These are phyloP conservation scores for Fusarium lateritium DNA, from an alignment of 2,329 filamentous ascomycete genomes.

Conservation along the genomic window DNA sequence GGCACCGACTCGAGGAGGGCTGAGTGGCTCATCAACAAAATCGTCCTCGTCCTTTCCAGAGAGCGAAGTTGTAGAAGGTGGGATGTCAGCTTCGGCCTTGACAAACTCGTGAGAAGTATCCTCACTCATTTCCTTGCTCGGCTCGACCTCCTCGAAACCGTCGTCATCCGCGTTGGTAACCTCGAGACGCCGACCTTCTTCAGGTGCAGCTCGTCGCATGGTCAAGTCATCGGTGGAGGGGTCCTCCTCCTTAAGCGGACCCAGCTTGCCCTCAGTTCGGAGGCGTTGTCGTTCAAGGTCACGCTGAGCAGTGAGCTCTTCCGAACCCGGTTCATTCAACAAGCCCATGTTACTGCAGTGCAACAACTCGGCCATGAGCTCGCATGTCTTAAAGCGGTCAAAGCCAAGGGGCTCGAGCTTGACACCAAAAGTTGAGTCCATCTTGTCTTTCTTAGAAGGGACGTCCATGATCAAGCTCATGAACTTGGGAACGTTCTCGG, in stretches of 20 bases:
- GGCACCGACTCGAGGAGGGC: slow-evolving; percentile 75
- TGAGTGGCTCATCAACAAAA: slow-evolving; percentile 84
- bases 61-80: slow-evolving; percentile 50
- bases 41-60: slow-evolving; percentile 75
- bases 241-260: slow-evolving; percentile 57
- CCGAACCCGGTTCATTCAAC: slow-evolving; percentile 90
- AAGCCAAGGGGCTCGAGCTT: slow-evolving; percentile 96
- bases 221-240: slow-evolving; percentile 70
- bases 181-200: slow-evolving; percentile 80
- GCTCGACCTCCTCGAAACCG: slow-evolving; percentile 90
- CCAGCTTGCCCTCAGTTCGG: slow-evolving; percentile 81
- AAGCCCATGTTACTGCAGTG: slow-evolving; percentile 99
- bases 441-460: slow-evolving; percentile 78
- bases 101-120: slow-evolving; percentile 79
- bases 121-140: slow-evolving; percentile 78
- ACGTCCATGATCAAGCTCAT: slow-evolving; percentile 90
- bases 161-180: slow-evolving; percentile 89
- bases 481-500: slow-evolving; percentile 91
- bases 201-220: slow-evolving; percentile 67
- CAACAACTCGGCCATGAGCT: slow-evolving; percentile 96
- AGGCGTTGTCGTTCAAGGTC: slow-evolving; percentile 87
- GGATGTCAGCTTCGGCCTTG: slow-evolving; percentile 70
- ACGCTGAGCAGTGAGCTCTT: slow-evolving; percentile 84
- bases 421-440: slow-evolving; percentile 90
- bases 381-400: slow-evolving; percentile 98